Evolutionary conservation across 2,329 filamentous ascomycete species (phyloP).

Genomic region (Cladosporium cucumerinum): DNA sequence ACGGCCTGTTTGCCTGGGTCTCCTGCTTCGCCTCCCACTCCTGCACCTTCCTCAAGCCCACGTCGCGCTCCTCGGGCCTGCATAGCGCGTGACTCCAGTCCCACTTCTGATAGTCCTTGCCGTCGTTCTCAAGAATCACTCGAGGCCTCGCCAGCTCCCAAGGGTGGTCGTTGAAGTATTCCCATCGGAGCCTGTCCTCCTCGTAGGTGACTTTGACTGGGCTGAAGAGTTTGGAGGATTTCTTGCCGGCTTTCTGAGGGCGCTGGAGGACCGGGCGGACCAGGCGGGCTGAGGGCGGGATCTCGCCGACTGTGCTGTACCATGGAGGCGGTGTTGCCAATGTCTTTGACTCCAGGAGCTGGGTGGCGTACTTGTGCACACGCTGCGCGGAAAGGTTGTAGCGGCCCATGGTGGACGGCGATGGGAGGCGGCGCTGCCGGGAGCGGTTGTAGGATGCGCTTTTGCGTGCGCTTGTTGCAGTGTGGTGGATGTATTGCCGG

Average conservation of each 20-base stretch:
- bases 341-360: slow-evolving; percentile 46
- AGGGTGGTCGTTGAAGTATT: slow-evolving; percentile 91
- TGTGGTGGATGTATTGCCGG: neutral
- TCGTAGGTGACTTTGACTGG: slow-evolving; percentile 75
- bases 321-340: slow-evolving; percentile 49
- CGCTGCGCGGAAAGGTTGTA: slow-evolving; percentile 51
- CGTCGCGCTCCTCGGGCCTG: slow-evolving; percentile 12
- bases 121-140: slow-evolving; percentile 79
- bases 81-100: slow-evolving; percentile 63
- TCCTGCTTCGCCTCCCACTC: slow-evolving; percentile 44
- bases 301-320: slow-evolving; percentile 54
- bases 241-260: slow-evolving; percentile 50
- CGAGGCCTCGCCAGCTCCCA: slow-evolving; percentile 93
- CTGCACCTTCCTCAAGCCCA: slow-evolving; percentile 3
- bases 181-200: slow-evolving; percentile 75
- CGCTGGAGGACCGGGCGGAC: slow-evolving; percentile 54
- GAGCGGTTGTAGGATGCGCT: neutral
- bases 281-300: slow-evolving; percentile 59
- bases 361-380: slow-evolving; percentile 52
- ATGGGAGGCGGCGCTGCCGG: neutral
- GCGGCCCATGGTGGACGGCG: slow-evolving; percentile 45
- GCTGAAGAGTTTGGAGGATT: slow-evolving; percentile 73
- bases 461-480: neutral
- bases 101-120: slow-evolving; percentile 70
- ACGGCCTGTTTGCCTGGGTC: slow-evolving; percentile 67